These are phyloP conservation scores for Mycena amicta DNA, from an alignment of 768 basidiomycete genomes.

Conservation along the genomic window DNA sequence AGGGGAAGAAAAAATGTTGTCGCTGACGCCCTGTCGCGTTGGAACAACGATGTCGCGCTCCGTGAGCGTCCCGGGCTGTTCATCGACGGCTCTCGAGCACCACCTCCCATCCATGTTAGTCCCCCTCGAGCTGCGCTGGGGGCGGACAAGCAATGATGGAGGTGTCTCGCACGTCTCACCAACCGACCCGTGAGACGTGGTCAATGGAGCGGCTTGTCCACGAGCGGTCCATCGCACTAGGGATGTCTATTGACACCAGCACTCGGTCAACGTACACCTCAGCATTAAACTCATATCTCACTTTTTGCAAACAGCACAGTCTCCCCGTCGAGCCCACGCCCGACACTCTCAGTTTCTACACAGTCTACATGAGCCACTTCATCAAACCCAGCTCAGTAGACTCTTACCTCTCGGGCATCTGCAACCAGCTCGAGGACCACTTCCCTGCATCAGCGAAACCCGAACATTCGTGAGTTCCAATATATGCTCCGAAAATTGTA, in stretches of 20 bases:
- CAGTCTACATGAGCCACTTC: constrained; percentile 37
- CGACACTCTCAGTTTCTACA: constrained; percentile 39
- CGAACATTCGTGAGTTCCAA: too few relatives aligned
- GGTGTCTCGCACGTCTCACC: constrained; percentile 24
- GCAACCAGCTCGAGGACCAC: constrained; percentile 34
- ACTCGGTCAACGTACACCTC: constrained; percentile 31
- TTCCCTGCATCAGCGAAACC: too few relatives aligned
- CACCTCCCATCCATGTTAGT: constrained; percentile 12
- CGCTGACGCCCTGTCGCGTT: constrained; percentile 32
- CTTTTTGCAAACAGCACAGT: constrained; percentile 31
- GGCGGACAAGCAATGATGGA: constrained; percentile 26
- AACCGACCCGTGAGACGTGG: constrained; percentile 38
- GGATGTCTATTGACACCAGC: constrained; percentile 23
- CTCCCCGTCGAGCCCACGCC: constrained; percentile 32
- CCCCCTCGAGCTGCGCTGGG: constrained; percentile 34
- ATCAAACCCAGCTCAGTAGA: constrained; percentile 39
- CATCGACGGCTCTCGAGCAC: not conserved
- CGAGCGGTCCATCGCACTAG: constrained; percentile 29
- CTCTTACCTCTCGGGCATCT: constrained; percentile 45
- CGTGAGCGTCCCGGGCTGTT: not conserved
- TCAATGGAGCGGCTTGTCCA: constrained; percentile 32
- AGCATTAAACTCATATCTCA: constrained; percentile 34
- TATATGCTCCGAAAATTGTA: too few relatives aligned
- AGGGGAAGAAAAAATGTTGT: constrained; percentile 25
- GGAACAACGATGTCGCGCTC: constrained; percentile 8